Percentiles rank a stretch among this genome's conserved stretches.
These are phyloP conservation scores for Populus nigra DNA, from an alignment of 345 rosid species.

Conservation along the genomic window DNA sequence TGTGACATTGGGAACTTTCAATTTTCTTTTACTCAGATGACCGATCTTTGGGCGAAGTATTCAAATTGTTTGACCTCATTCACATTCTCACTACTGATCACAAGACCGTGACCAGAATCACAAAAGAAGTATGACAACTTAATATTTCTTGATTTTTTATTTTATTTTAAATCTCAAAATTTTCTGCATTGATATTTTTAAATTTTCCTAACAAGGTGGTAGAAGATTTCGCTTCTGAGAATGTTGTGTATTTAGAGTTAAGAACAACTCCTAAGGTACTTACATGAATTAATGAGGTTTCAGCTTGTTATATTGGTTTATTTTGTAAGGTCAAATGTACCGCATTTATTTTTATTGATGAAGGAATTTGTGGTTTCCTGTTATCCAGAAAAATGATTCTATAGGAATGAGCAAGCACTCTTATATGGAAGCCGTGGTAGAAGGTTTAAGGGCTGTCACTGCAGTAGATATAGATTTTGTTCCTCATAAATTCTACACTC, in stretches of 20 bases:
- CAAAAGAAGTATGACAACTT: constrained; percentile 58
- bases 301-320: neutral
- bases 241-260: constrained; percentile 81
- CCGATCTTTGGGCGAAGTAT: constrained; percentile 72
- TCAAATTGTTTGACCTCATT: constrained; percentile 84
- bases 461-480: constrained; percentile 61
- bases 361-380: constrained; percentile 13
- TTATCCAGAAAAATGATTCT: constrained; percentile 64
- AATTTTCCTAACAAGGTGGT: constrained; percentile 51
- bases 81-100: constrained; percentile 85
- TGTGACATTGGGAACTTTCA: neutral
- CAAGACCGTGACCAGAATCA: constrained; percentile 70
- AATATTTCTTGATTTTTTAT: neutral
- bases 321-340: neutral
- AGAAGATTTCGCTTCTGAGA: constrained; percentile 91
- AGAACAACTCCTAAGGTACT: constrained; percentile 94
- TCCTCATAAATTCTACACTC: constrained; percentile 20
- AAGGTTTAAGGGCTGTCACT: constrained; percentile 62
- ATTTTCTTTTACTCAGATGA: constrained; percentile 41
- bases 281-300: neutral
- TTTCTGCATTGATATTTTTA: neutral
- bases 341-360: neutral
- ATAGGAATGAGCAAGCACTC: constrained; percentile 92
- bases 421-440: constrained; percentile 83
- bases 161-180: neutral